phyloP scores from a whole-genome alignment of 2,329 filamentous ascomycete genomes.

The Fusarium buxicola region DNA sequence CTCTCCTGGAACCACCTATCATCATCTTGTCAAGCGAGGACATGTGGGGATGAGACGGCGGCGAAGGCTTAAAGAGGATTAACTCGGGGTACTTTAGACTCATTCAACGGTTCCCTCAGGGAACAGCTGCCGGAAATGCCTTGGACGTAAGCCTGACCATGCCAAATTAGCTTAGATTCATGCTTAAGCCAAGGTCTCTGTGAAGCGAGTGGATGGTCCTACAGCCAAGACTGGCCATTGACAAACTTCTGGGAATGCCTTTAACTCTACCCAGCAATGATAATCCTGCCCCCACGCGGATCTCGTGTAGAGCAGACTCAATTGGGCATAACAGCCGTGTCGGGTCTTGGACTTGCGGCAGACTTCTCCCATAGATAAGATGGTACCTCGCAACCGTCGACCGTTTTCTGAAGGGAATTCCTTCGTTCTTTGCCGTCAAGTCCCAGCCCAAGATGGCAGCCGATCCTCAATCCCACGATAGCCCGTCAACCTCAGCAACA shows the following conservation, averaged over 20 bases:
- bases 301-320: neutral
- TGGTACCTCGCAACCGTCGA: neutral
- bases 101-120: slow-evolving; percentile 17
- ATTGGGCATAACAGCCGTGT: slow-evolving; percentile 25
- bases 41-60: neutral
- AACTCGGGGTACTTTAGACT: neutral
- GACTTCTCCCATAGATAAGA: neutral
- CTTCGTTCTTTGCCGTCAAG: no score
- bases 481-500: neutral
- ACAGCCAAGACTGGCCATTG: slow-evolving; percentile 32
- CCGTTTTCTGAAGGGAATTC: neutral
- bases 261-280: slow-evolving; percentile 23
- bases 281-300: slow-evolving; percentile 14
- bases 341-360: neutral
- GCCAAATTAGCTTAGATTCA: slow-evolving; percentile 2
- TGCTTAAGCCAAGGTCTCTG: slow-evolving; percentile 4
- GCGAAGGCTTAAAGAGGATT: slow-evolving; percentile 1
- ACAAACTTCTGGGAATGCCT: slow-evolving; percentile 17
- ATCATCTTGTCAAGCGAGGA: slow-evolving; percentile 8
- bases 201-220: slow-evolving; percentile 3
- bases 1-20: neutral
- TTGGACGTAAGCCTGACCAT: slow-evolving; percentile 10
- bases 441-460: slow-evolving; percentile 9
- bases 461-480: neutral
- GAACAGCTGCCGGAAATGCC: no score